phyloP scores from a whole-genome alignment of 2,329 filamentous ascomycete genomes.

The Graphiopsis chlorocephala region DNA sequence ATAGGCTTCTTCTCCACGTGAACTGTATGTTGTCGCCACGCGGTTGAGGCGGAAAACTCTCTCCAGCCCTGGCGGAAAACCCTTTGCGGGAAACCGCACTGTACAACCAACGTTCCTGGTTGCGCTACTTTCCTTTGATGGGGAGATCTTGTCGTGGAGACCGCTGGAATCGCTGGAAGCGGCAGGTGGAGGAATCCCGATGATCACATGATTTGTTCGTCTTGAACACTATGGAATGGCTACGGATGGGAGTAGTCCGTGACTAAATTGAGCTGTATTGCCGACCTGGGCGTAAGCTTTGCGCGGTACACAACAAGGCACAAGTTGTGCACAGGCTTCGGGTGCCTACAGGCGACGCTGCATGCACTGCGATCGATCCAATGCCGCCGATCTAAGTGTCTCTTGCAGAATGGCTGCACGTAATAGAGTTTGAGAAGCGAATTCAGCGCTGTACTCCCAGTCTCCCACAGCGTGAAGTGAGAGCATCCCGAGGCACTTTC shows the following conservation, averaged over 20 bases:
- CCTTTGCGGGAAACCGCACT: not conserved
- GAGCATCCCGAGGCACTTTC: not conserved
- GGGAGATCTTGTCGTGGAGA: not conserved
- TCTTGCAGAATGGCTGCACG: not conserved
- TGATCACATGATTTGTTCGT: not conserved
- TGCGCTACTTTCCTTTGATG: not conserved
- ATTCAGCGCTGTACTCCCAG: not conserved
- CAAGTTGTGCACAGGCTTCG: not conserved
- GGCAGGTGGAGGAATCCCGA: conserved; percentile 1
- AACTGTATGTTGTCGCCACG: not conserved
- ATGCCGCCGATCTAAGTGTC: not conserved
- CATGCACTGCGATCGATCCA: not conserved
- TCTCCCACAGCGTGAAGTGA: not conserved
- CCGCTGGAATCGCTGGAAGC: not conserved
- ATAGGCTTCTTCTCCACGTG: conserved; percentile 11
- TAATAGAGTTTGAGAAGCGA: conserved; percentile 2
- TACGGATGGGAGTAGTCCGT: not conserved
- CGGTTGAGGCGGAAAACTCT: conserved; percentile 5
- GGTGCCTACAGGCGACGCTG: not conserved
- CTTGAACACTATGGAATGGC: not conserved
- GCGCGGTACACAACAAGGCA: not conserved
- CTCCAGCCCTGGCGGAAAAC: conserved; percentile 7
- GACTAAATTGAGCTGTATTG: not conserved
- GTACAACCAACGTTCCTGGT: not conserved
- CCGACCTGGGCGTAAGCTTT: not conserved